Base-by-base conservation (phyloP, 805 yeast species). In the Pichia paraexigua region DNA sequence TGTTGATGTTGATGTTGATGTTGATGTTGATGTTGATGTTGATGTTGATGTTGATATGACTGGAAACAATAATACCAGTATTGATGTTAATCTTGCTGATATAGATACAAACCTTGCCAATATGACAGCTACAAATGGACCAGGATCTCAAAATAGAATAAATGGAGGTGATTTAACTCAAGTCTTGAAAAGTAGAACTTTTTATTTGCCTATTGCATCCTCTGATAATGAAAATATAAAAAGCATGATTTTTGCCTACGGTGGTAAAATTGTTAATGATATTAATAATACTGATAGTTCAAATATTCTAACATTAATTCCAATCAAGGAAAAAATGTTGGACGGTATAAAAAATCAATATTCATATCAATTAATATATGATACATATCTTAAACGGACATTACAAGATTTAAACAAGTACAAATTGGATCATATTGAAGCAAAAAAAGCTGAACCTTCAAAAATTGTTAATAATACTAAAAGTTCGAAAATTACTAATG, bases 361-460 rank as follows among this genome's bases (percentile, higher is more conserved):
- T 48, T 54, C 60, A 1, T 60, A 57, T 46, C 53, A 60, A 35
- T 63, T 53, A 27, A 55, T 65, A 6, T 61, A 58, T 46, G 51
- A 59, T 18, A 60, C 59, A 7, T 62, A 61, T 35, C 49, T 56
- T 11, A 53, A 52, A n/a, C 53, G 53, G 13, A 28, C 43, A 6
- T 35, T 52, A 17, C 61, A 60, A 1, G 56, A 55, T 46, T 35
- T 60, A 24, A 54, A 54, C 17, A 55, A 51, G 5, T 64, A 53
- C 11, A 35, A 10, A n/a, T n/a, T 35, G n/a, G 20, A 35, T 35
- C 3, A 5, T 35, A 9, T 6, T 10, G 12, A 6, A 35, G 17
- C 39, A 35, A 30, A 15, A 27, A 27, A 27, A 27, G 25, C 7
- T 12, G 35, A 15, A 3, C 11, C n/a, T 30, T 12, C 17, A 30